Base-by-base conservation (phyloP, 2,329 filamentous ascomycete genomes). In the Aspergillus spinulosporus region DNA sequence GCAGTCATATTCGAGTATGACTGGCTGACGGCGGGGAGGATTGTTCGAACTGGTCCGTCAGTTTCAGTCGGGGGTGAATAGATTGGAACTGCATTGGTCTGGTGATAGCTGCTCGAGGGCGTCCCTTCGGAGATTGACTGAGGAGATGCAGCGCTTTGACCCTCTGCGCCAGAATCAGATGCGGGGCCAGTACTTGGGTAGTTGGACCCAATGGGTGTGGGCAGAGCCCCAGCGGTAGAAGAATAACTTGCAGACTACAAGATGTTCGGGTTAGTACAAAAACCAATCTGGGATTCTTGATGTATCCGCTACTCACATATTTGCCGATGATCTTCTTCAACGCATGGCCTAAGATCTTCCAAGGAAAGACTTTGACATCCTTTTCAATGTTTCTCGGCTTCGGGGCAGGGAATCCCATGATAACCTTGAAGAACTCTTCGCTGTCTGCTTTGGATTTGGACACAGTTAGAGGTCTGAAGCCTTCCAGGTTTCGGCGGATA, bases 311-410 rank as follows among this genome's bases (percentile, higher is more conserved):
- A 83, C 84, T 76, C 77, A 86, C 84, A 74, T 97, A 99, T 88
- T 99, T 99, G 68, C 90, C 88, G 71, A 99, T 96, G 68, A 99
- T 97, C 80, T 99, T 99, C 82, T 95, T 96, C 63, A 99, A 82
- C 0, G 94, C 93, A 58, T 86, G 84, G 48, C 85, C 84, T 44
- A 99, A 81, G 58, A 94, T 90, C 74, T 92, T 94, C 94, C 94
- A 99, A 3, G 92, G 88, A 69, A 97, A 99, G 9, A 97, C 94
- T 77, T 99, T 99, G 70, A 99, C 92, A 68, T 97, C 93, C 78
- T 99, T 99, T 79, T 97, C 94, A 62, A 99, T 99, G 70, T 97
- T 97, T 60, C 94, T 84, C 14, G 94, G 94, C 76, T 97, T 97
- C 1, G 94, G 94, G 59, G 88, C 90, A 9, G 92, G 91, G 70